Conservation (phyloP, 2,329 filamentous ascomycete species). For the Clarireedia homoeocarpa region DNA sequence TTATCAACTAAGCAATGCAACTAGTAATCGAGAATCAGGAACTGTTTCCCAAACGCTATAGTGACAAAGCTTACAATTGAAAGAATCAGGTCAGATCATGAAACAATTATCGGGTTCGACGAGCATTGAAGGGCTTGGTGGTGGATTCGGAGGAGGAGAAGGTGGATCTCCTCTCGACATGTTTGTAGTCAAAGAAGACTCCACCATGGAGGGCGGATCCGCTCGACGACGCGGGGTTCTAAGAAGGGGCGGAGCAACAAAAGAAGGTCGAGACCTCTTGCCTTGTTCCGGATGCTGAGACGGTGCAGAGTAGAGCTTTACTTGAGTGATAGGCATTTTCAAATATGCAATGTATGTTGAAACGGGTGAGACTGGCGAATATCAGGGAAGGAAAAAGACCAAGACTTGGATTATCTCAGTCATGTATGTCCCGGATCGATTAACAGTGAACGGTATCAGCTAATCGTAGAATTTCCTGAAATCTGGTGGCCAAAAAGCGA, state of each 20-base stretch:
- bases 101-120: conserved; percentile 8
- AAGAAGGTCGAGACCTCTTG: background rate
- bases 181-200: conserved; percentile 5
- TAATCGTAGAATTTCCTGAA: background rate
- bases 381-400: background rate
- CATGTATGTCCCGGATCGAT: background rate
- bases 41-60: background rate
- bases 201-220: background rate
- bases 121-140: conserved; percentile 29
- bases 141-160: conserved; percentile 34
- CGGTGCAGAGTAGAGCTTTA: background rate
- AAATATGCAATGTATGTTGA: background rate
- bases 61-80: conserved; percentile 8
- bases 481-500: background rate
- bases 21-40: background rate
- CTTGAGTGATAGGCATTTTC: conserved; percentile 3
- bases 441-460: background rate
- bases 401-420: no score
- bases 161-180: conserved; percentile 33
- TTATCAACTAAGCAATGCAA: background rate
- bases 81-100: conserved; percentile 1
- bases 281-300: background rate
- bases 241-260: background rate
- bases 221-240: background rate
- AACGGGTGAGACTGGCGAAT: background rate